Conservation (phyloP, 768 basidiomycete genomes). For the Pseudohyphozyma bogoriensis region DNA sequence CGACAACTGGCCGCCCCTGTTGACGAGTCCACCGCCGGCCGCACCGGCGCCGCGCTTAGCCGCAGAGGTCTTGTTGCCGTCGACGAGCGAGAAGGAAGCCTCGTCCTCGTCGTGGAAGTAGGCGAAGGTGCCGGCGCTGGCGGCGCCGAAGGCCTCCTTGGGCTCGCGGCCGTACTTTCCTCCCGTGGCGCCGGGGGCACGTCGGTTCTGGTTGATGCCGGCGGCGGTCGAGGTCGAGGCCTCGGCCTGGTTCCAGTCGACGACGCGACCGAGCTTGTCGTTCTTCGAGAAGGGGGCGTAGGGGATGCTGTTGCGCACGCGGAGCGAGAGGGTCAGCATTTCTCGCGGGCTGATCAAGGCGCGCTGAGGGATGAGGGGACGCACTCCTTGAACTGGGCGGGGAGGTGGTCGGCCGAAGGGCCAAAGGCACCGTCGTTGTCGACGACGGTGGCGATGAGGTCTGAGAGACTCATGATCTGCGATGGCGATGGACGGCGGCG, state of each 20-base stretch:
- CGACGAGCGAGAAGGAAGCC: constrained; percentile 89
- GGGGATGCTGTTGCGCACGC: constrained; percentile 50
- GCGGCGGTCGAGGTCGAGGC: constrained; percentile 46
- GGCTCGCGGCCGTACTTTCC: constrained; percentile 56
- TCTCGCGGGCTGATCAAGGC: background rate
- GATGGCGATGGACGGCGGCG: too few species aligned
- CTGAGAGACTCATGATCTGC: constrained; percentile 14
- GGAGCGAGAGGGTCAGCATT: background rate
- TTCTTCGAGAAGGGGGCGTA: constrained; percentile 98
- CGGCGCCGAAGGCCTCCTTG: constrained; percentile 78
- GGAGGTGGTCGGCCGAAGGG: constrained; percentile 67
- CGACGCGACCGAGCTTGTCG: constrained; percentile 93
- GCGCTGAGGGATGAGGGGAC: constrained; percentile 17
- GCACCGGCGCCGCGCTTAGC: constrained; percentile 24
- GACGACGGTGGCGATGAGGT: constrained; percentile 20
- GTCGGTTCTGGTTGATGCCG: constrained; percentile 29
- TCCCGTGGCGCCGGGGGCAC: background rate
- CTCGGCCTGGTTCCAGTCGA: constrained; percentile 86
- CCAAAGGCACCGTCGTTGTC: constrained; percentile 41
- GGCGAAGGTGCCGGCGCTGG: constrained; percentile 80
- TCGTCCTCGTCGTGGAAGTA: constrained; percentile 99
- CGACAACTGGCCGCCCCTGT: background rate
- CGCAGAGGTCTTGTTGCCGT: constrained; percentile 47
- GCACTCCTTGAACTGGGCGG: constrained; percentile 79
- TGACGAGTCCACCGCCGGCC: constrained; percentile 26